phyloP scores from a whole-genome alignment of 306 rosid genomes.

The Rosa chinensis region DNA sequence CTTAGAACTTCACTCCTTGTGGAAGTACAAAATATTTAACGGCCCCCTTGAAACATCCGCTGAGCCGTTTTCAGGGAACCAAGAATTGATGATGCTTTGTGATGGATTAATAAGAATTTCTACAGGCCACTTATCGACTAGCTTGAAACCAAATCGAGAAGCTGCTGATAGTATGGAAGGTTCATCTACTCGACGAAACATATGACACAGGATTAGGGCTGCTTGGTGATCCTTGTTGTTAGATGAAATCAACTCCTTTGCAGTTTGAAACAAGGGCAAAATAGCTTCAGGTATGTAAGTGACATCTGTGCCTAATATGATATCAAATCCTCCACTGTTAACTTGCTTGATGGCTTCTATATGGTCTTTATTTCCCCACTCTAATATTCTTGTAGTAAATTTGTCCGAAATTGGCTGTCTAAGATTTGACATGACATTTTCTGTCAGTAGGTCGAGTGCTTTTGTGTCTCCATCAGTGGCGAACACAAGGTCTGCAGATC shows the following conservation, averaged over 20 bases:
- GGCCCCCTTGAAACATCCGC: slow-evolving; percentile 57
- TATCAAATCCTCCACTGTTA: slow-evolving; percentile 56
- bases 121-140: slow-evolving; percentile 64
- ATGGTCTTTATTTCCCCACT: slow-evolving; percentile 75
- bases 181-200: slow-evolving; percentile 74
- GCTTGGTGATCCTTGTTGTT: slow-evolving; percentile 31
- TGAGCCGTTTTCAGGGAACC: slow-evolving; percentile 57
- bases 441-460: slow-evolving; percentile 60
- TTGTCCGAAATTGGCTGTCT: slow-evolving; percentile 41
- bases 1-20: slow-evolving; percentile 31
- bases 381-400: slow-evolving; percentile 44
- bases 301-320: slow-evolving; percentile 85
- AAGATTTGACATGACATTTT: slow-evolving; percentile 66
- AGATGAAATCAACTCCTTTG: slow-evolving; percentile 59
- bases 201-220: slow-evolving; percentile 70
- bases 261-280: slow-evolving; percentile 75
- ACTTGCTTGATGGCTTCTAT: slow-evolving; percentile 60
- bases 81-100: slow-evolving; percentile 41
- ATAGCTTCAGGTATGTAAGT: slow-evolving; percentile 78
- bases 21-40: slow-evolving; percentile 64
- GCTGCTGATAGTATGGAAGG: slow-evolving; percentile 73
- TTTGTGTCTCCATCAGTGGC: slow-evolving; percentile 83
- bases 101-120: slow-evolving; percentile 34
- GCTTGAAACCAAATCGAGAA: slow-evolving; percentile 53
- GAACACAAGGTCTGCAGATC: slow-evolving; percentile 56